These are phyloP conservation scores for Colletotrichum sublineola DNA, from an alignment of 2,329 filamentous ascomycete genomes.

Conservation along the genomic window DNA sequence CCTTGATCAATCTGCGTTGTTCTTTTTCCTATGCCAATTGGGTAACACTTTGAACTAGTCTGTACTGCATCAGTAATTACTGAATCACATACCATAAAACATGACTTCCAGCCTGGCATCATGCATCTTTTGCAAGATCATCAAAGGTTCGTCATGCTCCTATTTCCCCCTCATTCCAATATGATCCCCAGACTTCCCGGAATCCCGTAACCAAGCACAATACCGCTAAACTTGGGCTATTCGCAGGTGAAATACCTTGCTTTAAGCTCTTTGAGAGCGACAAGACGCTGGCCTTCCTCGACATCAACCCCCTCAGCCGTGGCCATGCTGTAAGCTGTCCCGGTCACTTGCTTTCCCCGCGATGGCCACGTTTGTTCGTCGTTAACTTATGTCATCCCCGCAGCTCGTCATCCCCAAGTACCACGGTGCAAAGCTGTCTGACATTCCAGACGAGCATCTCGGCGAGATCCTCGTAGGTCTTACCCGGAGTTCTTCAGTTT, in stretches of 20 bases:
- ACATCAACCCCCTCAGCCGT: slow-evolving; percentile 89
- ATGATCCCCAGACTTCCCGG: slow-evolving; percentile 30
- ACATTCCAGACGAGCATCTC: slow-evolving; percentile 92
- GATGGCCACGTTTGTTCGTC: neutral
- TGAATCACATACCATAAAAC: neutral
- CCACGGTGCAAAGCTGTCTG: slow-evolving; percentile 90
- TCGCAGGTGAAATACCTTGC: slow-evolving; percentile 89
- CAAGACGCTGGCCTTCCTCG: slow-evolving; percentile 94
- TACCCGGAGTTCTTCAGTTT: neutral
- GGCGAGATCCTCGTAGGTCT: slow-evolving; percentile 79
- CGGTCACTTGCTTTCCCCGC: neutral
- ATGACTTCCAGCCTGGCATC: slow-evolving; percentile 66
- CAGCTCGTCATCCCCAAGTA: slow-evolving; percentile 96
- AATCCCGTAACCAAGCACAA: slow-evolving; percentile 11
- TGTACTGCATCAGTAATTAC: too few species aligned
- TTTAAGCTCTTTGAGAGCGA: slow-evolving; percentile 97
- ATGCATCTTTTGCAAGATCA: slow-evolving; percentile 98
- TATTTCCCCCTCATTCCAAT: neutral
- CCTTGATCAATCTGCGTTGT: neutral
- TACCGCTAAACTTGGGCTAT: slow-evolving; percentile 29
- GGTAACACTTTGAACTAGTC: neutral
- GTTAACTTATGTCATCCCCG: slow-evolving; percentile 22
- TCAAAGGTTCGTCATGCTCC: slow-evolving; percentile 75
- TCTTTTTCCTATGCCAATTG: neutral
- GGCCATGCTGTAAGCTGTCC: slow-evolving; percentile 83